A percentile compares a stretch with the other conserved stretches of the same genome.
These are phyloP conservation scores for Beauveria pseudobassiana DNA, from an alignment of 2,329 filamentous ascomycete species.

Conservation along the genomic window DNA sequence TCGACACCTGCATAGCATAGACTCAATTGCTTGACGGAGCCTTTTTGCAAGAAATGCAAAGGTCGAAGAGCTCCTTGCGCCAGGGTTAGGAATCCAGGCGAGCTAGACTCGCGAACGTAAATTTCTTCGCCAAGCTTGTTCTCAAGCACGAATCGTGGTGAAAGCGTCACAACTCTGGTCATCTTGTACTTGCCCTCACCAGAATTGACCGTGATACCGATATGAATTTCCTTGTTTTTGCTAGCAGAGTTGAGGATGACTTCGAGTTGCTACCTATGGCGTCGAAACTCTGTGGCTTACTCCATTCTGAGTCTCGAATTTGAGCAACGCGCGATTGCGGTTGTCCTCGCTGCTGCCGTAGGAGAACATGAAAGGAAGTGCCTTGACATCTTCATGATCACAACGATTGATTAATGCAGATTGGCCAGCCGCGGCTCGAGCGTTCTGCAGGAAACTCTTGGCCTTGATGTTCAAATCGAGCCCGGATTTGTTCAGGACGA, in stretches of 20 bases:
- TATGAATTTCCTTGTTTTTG: slow-evolving; percentile 74
- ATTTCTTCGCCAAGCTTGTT: slow-evolving; percentile 88
- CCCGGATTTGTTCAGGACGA: slow-evolving; percentile 92
- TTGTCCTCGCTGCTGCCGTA: slow-evolving; percentile 80
- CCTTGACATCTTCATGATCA: slow-evolving; percentile 56
- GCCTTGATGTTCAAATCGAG: slow-evolving; percentile 80
- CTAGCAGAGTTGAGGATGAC: slow-evolving; percentile 70
- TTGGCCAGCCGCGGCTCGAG: slow-evolving; percentile 78
- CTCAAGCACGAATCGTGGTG: slow-evolving; percentile 87
- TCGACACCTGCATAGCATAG: slow-evolving; percentile 90
- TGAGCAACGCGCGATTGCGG: slow-evolving; percentile 81
- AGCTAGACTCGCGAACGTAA: slow-evolving; percentile 84
- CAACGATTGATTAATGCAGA: slow-evolving; percentile 46
- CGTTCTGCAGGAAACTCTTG: slow-evolving; percentile 79
- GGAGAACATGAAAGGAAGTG: slow-evolving; percentile 92
- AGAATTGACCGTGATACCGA: slow-evolving; percentile 80
- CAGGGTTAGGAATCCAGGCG: slow-evolving; percentile 74
- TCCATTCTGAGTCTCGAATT: slow-evolving; percentile 88
- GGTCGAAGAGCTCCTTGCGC: slow-evolving; percentile 74
- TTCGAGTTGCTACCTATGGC: slow-evolving; percentile 87
- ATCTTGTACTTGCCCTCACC: slow-evolving; percentile 97
- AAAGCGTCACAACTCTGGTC: slow-evolving; percentile 88
- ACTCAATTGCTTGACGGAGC: slow-evolving; percentile 78
- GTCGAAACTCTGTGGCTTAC: slow-evolving; percentile 95
- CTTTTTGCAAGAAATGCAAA: slow-evolving; percentile 81